phyloP scores from a whole-genome alignment of 495 filamentous ascomycete genomes.

The Aspergillus carlsbadensis region DNA sequence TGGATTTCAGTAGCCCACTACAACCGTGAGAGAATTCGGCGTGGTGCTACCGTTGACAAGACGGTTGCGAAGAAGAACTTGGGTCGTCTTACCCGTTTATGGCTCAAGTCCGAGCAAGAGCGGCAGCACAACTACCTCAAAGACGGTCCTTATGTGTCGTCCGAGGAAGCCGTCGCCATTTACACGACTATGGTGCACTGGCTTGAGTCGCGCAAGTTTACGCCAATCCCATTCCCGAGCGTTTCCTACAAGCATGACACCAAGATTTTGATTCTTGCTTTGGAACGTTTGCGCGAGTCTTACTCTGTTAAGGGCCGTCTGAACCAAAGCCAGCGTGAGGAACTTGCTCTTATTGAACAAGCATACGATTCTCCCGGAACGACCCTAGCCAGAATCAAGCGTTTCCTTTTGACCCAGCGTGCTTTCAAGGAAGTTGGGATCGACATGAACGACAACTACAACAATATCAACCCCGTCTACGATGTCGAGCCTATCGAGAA shows the following conservation, averaged over 20 bases:
- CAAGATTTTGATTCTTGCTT: constrained; percentile 94
- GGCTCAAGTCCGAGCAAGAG: constrained; percentile 99
- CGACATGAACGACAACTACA: constrained; percentile 99
- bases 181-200: constrained; percentile 99
- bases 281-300: constrained; percentile 91
- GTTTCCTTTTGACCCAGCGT: constrained; percentile 92
- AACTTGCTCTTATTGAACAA: constrained; percentile 96
- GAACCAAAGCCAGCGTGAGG: constrained; percentile 97
- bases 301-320: constrained; percentile 97
- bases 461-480: constrained; percentile 97
- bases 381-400: constrained; percentile 94
- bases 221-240: constrained; percentile 97
- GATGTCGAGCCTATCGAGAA: constrained; percentile 99
- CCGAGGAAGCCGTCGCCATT: constrained; percentile 97
- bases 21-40: constrained; percentile 92
- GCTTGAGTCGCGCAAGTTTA: constrained; percentile 97
- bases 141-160: constrained; percentile 97
- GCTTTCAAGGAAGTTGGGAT: constrained; percentile 99
- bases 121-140: constrained; percentile 99
- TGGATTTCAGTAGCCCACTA: constrained; percentile 99
- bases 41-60: constrained; percentile 97
- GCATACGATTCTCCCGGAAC: constrained; percentile 98
- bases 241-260: constrained; percentile 99
- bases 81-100: constrained; percentile 88
- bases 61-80: constrained; percentile 99